Base-by-base conservation (phyloP, 371 early-diverging fungal species). In the Chytridiales sp. region DNA sequence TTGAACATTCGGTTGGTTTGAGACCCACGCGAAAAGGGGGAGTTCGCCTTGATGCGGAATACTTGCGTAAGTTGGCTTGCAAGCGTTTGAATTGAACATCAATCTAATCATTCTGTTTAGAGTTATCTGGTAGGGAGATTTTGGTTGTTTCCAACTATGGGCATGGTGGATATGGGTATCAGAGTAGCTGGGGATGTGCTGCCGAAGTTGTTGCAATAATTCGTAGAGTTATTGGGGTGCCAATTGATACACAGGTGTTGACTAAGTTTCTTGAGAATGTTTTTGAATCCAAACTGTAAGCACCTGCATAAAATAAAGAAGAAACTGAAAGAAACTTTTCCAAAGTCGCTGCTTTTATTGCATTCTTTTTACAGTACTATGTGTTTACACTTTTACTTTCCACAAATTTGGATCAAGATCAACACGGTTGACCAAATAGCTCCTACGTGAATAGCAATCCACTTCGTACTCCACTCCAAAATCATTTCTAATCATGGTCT, bases 161-260 rank as follows among this genome's bases (percentile, higher is more conserved):
- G 0, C 93, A 92, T 70, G 88, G 88, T 26, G 86, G 87, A 0
- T 85, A 78, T 59, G 89, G 88, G 26, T 88, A 80, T 62, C 85
- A 87, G 65, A 78, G 82, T 21, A 87, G 87, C 62, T 89, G 89
- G 88, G 91, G 89, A 11, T 75, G 83, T 47, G 85, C 87, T 2
- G 70, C 77, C 39, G 61, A 77, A 36, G 72, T 70, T 1, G 62
- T 82, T 15, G 35, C 68, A 24, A 54, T 84, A 8, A 75, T 89
- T 31, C 41, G 70, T 0, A 32, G 63, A 2, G 63, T 60, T 3
- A 48, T 62, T 21, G 68, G 68, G 1, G 49, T 59, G 19, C 35
- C 68, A 5, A 44, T 46, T 15, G 69, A 61, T 30, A 75, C 79
- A 36, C 56, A 65, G 26, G 75, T 62, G 19, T 41, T 67, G 38